Conservation (phyloP, 208 protist species). For the Leishmania lainsoni region DNA sequence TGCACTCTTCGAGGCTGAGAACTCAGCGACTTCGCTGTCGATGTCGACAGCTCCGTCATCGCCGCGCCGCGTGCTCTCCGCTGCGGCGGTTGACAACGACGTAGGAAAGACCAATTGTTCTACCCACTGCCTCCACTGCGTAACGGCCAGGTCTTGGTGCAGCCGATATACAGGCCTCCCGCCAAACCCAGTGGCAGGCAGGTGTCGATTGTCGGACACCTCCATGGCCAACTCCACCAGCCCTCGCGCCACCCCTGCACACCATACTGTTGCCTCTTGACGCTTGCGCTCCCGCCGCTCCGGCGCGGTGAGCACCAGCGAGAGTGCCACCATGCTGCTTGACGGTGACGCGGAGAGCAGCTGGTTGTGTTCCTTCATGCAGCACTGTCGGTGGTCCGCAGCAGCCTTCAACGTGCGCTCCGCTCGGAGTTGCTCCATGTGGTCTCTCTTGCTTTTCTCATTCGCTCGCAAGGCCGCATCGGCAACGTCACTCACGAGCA, state of each 20-base stretch:
- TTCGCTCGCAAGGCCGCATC: constrained; percentile 14
- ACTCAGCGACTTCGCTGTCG: neutral
- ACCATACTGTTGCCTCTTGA: constrained; percentile 33
- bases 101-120: constrained; percentile 50
- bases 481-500: constrained; percentile 15
- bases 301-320: neutral
- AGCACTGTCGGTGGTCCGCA: constrained; percentile 8
- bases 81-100: neutral
- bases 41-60: constrained; percentile 7
- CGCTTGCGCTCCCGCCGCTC: constrained; percentile 5
- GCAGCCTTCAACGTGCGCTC: constrained; percentile 39
- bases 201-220: constrained; percentile 79
- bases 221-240: constrained; percentile 64
- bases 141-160: constrained; percentile 65
- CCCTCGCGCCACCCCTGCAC: constrained; percentile 45
- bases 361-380: constrained; percentile 19
- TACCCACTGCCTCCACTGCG: constrained; percentile 71
- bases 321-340: neutral
- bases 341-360: neutral
- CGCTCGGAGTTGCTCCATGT: constrained; percentile 24
- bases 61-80: constrained; percentile 6
- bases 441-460: constrained; percentile 7
- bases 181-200: constrained; percentile 30
- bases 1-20: neutral
- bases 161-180: constrained; percentile 54